Percentiles rank a stretch among this genome's conserved stretches.
phyloP scores from a whole-genome alignment of 495 filamentous ascomycete species.

The Tetracladium marchalianum region DNA sequence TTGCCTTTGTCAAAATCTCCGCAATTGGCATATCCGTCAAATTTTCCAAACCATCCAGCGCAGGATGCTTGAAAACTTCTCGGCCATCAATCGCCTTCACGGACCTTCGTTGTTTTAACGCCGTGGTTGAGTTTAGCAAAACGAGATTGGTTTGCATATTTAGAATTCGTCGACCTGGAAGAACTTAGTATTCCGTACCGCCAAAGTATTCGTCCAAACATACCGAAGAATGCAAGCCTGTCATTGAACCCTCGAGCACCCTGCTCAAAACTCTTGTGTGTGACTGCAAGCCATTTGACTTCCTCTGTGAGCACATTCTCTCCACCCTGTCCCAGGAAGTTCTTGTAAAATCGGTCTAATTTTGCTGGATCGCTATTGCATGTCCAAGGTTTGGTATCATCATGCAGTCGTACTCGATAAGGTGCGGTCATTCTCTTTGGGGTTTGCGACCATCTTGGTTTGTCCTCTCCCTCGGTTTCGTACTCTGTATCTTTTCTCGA shows the following conservation, averaged over 20 bases:
- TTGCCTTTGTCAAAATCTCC: conserved; percentile 43
- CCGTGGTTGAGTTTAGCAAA: conserved; percentile 45
- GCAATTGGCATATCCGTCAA: conserved; percentile 46
- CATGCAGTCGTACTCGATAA: conserved; percentile 43
- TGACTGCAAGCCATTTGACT: conserved; percentile 93
- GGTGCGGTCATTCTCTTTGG: conserved; percentile 69
- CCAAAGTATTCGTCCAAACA: conserved; percentile 18
- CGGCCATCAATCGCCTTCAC: conserved; percentile 44
- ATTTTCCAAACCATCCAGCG: conserved; percentile 61
- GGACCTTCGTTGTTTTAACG: conserved; percentile 12
- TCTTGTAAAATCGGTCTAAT: conserved; percentile 65
- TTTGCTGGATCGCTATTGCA: conserved; percentile 65
- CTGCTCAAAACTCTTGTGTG: conserved; percentile 97
- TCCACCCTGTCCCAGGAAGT: conserved; percentile 59
- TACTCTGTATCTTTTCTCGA: conserved; percentile 13
- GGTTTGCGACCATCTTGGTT: conserved; percentile 76
- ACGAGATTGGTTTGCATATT: conserved; percentile 65
- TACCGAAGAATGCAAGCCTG: conserved; percentile 82
- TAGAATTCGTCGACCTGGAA: conserved; percentile 68
- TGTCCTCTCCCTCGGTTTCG: conserved; percentile 29
- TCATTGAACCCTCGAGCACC: conserved; percentile 91
- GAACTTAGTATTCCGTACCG: conserved; percentile 9
- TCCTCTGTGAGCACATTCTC: conserved; percentile 72
- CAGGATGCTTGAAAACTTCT: conserved; percentile 60
- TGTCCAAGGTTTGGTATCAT: conserved; percentile 37